Evolutionary conservation across 2,329 filamentous ascomycete species (phyloP).

Genomic region (Zymoseptoria tritici): DNA sequence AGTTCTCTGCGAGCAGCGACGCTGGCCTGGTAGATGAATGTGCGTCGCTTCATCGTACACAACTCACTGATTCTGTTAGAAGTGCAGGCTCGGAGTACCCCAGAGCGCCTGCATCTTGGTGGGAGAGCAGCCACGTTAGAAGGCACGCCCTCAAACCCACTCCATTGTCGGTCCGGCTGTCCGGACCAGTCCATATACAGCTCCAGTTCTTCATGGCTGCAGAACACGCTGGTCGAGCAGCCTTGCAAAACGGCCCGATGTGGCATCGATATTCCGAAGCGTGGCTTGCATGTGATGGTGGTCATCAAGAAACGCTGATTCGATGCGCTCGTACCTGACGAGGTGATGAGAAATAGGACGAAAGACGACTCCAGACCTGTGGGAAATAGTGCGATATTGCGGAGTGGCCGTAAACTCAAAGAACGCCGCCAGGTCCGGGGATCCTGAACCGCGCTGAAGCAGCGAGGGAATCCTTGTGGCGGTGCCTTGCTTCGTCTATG

Average conservation of each 20-base stretch:
- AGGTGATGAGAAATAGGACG: not conserved
- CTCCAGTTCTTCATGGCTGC: not conserved
- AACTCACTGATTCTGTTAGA: too few species aligned
- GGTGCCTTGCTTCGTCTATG: not conserved
- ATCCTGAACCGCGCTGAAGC: not conserved
- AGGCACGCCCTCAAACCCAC: not conserved
- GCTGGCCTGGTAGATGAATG: not conserved
- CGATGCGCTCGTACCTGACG: not conserved
- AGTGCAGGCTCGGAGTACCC: too few species aligned
- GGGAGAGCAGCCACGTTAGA: not conserved
- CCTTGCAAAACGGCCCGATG: not conserved
- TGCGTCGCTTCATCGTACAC: not conserved
- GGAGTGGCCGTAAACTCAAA: not conserved
- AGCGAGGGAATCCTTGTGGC: not conserved
- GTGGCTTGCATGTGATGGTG: too few species aligned
- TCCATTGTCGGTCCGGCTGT: too few species aligned
- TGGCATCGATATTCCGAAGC: not conserved
- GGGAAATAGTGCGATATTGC: not conserved
- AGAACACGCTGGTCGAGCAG: not conserved
- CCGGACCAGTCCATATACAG: not conserved
- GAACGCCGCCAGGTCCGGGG: not conserved
- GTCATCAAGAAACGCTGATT: not conserved
- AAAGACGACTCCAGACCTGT: not conserved
- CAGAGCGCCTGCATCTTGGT: too few species aligned
- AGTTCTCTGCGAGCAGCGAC: not conserved